Evolutionary conservation across 805 yeast species (phyloP), one percentile per base, ranked within the genome.

Genomic region (Groenewaldozyma tartarivorans): DNA sequence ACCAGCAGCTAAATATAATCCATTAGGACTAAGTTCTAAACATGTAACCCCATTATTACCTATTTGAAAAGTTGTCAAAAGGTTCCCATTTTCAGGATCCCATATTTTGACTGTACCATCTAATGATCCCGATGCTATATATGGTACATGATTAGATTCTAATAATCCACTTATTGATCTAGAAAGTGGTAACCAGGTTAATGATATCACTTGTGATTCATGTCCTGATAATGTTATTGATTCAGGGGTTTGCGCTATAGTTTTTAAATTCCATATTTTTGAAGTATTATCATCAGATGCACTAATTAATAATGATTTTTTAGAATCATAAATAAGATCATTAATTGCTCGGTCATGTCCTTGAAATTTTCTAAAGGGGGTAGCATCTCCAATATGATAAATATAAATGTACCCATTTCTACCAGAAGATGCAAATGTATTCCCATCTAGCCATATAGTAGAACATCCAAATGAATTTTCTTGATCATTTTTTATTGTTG

Each of bases 271-370:
- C 95, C 95, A 88, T 17, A 86, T 65, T 49, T 84, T 72, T 5
- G 87, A 68, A 0, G 72, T 65, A 42, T 74, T 71, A 56, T 88
- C 96, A 54, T 84, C 94, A 1, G 94, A 77, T 5, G 84, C 78
- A 2, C 88, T 76, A 3, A 86, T 77, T 32, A 88, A 63, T 22
- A 80, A 57, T 48, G 74, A 75, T 13, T 69, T 63, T 2, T 58
- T 56, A 4, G 54, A 45, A 51, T 79, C 77, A 55, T 80, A 84
- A 22, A 63, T 56, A 3, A 87, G 62, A 4, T 62, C 61, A 13
- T 82, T 68, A 5, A 83, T 70, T 1, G 75, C 66, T 35, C 74
- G 72, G 6, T 70, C 64, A 56, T 86, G 95, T 1, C 95, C 95
- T 7, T 67, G 46, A 36, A 79, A 61, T 20, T 64, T 60, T 4